phyloP scores from a whole-genome alignment of 768 basidiomycete species.

The Russula brevipes region DNA sequence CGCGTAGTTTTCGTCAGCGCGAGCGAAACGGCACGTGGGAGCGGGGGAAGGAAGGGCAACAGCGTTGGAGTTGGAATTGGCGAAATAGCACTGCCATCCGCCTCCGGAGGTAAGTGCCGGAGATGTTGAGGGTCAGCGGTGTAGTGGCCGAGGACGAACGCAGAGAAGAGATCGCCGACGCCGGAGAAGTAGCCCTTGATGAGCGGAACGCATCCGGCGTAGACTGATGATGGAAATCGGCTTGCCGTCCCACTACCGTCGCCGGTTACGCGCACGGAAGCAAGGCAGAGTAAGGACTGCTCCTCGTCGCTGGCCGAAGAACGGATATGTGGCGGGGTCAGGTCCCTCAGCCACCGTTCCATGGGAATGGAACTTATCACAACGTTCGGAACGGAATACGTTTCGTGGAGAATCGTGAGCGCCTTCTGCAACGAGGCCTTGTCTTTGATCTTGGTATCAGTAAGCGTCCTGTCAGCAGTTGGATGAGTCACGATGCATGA shows the following conservation, averaged over 20 bases:
- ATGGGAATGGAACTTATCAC: constrained; percentile 89
- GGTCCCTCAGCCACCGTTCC: constrained; percentile 50
- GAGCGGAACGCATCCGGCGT: constrained; percentile 67
- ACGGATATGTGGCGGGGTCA: constrained; percentile 46
- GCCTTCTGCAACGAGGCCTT: constrained; percentile 61
- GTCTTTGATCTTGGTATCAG: constrained; percentile 64
- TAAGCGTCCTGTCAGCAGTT: constrained; percentile 54
- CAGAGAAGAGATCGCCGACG: constrained; percentile 95
- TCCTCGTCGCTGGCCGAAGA: constrained; percentile 30
- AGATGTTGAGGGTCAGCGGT: not conserved
- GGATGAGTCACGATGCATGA: not conserved
- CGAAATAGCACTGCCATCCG: too few relatives aligned
- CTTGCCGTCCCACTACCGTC: constrained; percentile 6
- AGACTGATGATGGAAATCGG: constrained; percentile 41
- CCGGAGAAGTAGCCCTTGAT: constrained; percentile 93
- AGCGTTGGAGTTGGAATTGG: not conserved
- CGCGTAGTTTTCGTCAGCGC: constrained; percentile 75
- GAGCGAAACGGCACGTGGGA: constrained; percentile 58
- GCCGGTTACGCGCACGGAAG: constrained; percentile 47
- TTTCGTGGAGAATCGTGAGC: constrained; percentile 67
- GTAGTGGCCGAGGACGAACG: constrained; percentile 83
- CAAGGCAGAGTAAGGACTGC: constrained; percentile 69
- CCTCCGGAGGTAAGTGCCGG: too few relatives aligned
- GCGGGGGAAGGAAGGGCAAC: constrained; percentile 33
- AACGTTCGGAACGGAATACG: constrained; percentile 74